A percentile compares a stretch with the other conserved stretches of the same genome.
These are phyloP conservation scores for Copromyces sp. DNA, from an alignment of 495 filamentous ascomycete genomes.

Conservation along the genomic window DNA sequence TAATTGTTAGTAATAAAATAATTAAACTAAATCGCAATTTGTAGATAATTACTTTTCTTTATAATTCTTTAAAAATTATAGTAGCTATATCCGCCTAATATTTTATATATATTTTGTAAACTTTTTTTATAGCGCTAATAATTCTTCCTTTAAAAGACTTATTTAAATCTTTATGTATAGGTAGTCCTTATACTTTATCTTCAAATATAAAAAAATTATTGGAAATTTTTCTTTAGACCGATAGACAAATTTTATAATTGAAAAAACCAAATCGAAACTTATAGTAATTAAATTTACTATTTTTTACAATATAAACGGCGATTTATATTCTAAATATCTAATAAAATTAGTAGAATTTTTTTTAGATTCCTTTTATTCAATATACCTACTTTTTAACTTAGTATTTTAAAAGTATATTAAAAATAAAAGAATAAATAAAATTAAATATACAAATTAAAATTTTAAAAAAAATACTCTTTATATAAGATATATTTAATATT, in stretches of 20 bases:
- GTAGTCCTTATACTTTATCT: neutral
- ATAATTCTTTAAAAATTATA: neutral
- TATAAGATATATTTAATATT: neutral
- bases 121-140: neutral
- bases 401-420: neutral
- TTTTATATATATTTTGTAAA: neutral
- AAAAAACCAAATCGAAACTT: neutral
- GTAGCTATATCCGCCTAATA: neutral
- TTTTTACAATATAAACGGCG: neutral
- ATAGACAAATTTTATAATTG: neutral
- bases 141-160: neutral
- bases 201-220: neutral
- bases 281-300: neutral
- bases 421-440: neutral
- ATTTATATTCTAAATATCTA: neutral
- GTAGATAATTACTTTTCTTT: neutral
- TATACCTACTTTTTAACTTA: neutral
- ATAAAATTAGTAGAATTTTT: neutral
- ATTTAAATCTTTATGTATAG: neutral
- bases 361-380: neutral
- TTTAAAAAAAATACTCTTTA: too few relatives aligned
- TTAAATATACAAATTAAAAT: neutral
- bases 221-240: too few relatives aligned
- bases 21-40: neutral
- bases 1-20: neutral